phyloP scores from a whole-genome alignment of 163 green algal genomes.

The Smithsoniella earleae region DNA sequence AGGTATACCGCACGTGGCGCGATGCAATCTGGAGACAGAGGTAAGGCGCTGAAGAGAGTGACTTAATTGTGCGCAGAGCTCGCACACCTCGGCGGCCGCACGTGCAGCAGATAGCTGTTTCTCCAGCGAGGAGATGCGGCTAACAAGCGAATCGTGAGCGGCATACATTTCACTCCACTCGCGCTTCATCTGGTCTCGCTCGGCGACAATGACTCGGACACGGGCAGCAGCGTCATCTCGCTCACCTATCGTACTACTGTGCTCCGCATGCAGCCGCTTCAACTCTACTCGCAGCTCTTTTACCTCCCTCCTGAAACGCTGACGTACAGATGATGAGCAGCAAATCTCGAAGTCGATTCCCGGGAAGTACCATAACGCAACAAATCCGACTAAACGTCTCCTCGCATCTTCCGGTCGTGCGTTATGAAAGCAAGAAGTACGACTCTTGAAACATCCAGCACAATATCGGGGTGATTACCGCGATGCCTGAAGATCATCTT shows the following conservation, averaged over 20 bases:
- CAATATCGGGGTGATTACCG: background rate
- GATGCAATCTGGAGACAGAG: no score
- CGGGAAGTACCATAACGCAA: background rate
- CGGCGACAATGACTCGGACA: background rate
- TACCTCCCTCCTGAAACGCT: background rate
- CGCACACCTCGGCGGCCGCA: background rate
- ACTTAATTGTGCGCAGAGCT: background rate
- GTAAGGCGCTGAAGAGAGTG: no score
- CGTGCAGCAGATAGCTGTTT: background rate
- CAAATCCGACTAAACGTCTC: background rate
- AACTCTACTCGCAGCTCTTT: conserved; percentile 15
- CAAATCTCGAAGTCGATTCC: no score
- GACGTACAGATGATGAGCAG: no score
- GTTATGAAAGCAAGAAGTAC: background rate
- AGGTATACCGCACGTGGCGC: no score
- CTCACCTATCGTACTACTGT: background rate
- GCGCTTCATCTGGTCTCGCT: conserved; percentile 21
- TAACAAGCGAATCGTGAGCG: background rate
- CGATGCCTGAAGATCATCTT: background rate
- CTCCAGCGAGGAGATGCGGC: background rate
- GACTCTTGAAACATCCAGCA: background rate
- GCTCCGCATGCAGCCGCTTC: background rate
- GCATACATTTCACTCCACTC: conserved; percentile 21
- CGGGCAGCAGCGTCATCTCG: background rate
- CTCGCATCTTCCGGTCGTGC: background rate